A percentile compares a stretch with the other conserved stretches of the same genome.
phyloP scores from a whole-genome alignment of 179 eudicot species.

The Spergularia azorica region DNA sequence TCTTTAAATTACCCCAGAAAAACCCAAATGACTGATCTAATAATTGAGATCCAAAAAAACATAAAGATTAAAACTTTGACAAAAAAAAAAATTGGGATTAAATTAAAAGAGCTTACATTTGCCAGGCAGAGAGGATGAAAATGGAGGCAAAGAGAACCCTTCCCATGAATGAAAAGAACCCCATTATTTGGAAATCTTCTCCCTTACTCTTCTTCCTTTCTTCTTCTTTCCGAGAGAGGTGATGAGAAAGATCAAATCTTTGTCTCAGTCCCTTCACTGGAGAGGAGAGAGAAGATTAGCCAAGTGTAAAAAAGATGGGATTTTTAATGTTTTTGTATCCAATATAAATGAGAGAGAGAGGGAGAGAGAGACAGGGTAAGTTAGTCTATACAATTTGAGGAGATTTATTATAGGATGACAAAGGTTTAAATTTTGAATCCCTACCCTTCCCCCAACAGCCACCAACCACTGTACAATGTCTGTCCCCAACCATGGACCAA shows the following conservation, averaged over 20 bases:
- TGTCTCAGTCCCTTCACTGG: not conserved
- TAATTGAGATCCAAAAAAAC: not conserved
- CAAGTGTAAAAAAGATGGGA: constrained; percentile 5
- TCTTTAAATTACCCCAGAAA: not conserved
- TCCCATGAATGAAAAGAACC: constrained; percentile 67
- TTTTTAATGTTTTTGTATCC: not conserved
- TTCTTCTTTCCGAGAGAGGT: not conserved
- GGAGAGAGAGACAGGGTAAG: no score
- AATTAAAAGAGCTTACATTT: constrained; percentile 40
- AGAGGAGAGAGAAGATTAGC: not conserved
- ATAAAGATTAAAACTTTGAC: not conserved
- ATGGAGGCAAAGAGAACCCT: constrained; percentile 68
- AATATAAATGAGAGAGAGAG: not conserved
- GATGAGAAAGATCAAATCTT: constrained; percentile 18
- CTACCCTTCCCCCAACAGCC: not conserved
- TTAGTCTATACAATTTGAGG: not conserved
- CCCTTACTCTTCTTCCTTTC: not conserved
- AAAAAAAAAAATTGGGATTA: not conserved
- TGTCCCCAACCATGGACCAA: not conserved
- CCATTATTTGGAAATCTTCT: constrained; percentile 36
- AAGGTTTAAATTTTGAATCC: constrained; percentile 21
- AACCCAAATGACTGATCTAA: not conserved
- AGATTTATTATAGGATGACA: not conserved
- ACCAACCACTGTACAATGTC: constrained; percentile 14
- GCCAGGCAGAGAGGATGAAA: constrained; percentile 85